Conservation (phyloP, 768 basidiomycete genomes). For the Tephrocybe rancida region DNA sequence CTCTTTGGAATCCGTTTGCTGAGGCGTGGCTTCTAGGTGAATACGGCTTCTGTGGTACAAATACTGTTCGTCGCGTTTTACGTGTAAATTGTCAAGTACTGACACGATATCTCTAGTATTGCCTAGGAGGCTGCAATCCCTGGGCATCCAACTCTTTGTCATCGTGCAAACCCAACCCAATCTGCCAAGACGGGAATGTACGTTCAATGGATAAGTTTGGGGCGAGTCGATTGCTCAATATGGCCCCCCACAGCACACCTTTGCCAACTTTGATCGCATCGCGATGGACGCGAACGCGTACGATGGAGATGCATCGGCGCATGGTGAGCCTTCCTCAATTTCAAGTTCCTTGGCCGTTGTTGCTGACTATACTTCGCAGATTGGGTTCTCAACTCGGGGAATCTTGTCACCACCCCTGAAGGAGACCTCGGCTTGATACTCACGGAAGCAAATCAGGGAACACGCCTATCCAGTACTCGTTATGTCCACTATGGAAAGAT, state of each 20-base stretch:
- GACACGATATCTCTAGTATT: constrained; percentile 50
- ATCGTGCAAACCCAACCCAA: constrained; percentile 73
- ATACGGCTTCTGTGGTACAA: constrained; percentile 56
- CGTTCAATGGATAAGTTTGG: neutral
- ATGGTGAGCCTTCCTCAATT: constrained; percentile 42
- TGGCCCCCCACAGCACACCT: constrained; percentile 48
- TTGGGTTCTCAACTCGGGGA: constrained; percentile 72
- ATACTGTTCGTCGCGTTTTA: constrained; percentile 35
- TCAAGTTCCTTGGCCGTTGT: neutral
- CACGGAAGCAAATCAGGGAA: constrained; percentile 74
- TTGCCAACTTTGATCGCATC: constrained; percentile 67
- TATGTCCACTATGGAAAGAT: constrained; percentile 84
- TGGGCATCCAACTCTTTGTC: constrained; percentile 60
- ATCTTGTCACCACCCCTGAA: constrained; percentile 60
- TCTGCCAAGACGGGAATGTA: constrained; percentile 68
- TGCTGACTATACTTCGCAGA: constrained; percentile 37
- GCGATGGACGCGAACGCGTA: constrained; percentile 66
- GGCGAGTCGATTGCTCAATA: neutral
- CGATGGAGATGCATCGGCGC: constrained; percentile 72
- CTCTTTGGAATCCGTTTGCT: neutral
- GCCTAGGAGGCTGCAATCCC: constrained; percentile 88
- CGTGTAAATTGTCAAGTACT: constrained; percentile 1
- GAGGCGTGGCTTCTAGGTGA: constrained; percentile 35
- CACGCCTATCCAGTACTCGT: constrained; percentile 74
- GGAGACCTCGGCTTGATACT: constrained; percentile 71